These are phyloP conservation scores for Cryptosporidium tyzzeri DNA, from an alignment of 169 alveolate species.

Conservation along the genomic window DNA sequence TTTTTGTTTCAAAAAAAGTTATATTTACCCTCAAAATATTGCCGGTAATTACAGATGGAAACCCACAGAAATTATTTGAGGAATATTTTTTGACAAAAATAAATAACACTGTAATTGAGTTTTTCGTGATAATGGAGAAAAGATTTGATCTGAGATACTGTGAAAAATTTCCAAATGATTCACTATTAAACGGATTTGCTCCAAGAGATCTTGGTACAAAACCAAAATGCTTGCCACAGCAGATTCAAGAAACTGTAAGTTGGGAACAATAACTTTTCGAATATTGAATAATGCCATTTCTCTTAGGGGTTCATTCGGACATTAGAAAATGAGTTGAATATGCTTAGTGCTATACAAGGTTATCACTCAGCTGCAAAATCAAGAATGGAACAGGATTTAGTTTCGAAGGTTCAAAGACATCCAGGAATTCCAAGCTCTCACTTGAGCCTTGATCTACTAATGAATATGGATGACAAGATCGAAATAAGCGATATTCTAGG, in stretches of 20 bases:
- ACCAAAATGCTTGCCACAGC: conserved; percentile 46
- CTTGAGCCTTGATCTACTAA: conserved; percentile 45
- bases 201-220: conserved; percentile 67
- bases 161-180: conserved; percentile 24
- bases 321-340: conserved; percentile 27
- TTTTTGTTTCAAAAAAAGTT: neutral
- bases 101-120: neutral
- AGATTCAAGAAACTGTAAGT: conserved; percentile 72
- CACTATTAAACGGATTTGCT: conserved; percentile 39
- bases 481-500: conserved; percentile 50
- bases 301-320: conserved; percentile 47
- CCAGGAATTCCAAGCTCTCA: conserved; percentile 72
- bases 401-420: conserved; percentile 57
- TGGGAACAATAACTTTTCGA: neutral
- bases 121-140: conserved; percentile 15
- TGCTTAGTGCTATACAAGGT: conserved; percentile 37
- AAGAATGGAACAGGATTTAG: conserved; percentile 60
- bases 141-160: conserved; percentile 55
- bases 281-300: neutral
- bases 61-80: conserved; percentile 31
- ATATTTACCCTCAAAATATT: conserved; percentile 1
- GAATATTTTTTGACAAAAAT: neutral
- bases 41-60: conserved; percentile 6
- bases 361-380: conserved; percentile 58
- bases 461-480: conserved; percentile 40